These are phyloP conservation scores for Scytalidium lignicola DNA, from an alignment of 2,329 filamentous ascomycete species.

Conservation along the genomic window DNA sequence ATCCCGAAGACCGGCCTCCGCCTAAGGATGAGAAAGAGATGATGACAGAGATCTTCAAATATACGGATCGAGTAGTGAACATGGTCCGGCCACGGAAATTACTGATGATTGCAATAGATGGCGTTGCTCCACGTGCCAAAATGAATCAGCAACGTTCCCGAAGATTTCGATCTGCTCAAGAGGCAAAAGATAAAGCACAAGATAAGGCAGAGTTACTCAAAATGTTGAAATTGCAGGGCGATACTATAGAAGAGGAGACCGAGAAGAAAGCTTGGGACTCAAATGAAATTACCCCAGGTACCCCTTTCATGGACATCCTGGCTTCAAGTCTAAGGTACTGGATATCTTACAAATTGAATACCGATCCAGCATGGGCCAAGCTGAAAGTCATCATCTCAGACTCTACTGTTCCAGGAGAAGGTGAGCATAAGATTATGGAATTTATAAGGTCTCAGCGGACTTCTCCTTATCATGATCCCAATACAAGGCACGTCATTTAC, in stretches of 20 bases:
- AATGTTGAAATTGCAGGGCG: constrained; percentile 72
- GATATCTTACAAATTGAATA: constrained; percentile 97
- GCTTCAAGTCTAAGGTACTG: constrained; percentile 88
- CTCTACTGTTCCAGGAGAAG: constrained; percentile 94
- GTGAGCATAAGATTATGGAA: constrained; percentile 99
- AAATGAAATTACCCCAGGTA: constrained; percentile 86
- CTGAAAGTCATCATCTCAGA: constrained; percentile 98
- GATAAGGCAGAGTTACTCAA: constrained; percentile 87
- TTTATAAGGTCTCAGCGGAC: constrained; percentile 91
- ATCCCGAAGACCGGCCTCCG: constrained; percentile 87
- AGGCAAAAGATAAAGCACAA: constrained; percentile 88
- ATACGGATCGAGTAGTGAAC: constrained; percentile 97
- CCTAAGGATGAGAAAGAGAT: constrained; percentile 96
- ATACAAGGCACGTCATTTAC: constrained; percentile 97
- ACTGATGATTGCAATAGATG: constrained; percentile 97
- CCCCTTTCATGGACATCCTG: constrained; percentile 97
- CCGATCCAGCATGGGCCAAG: constrained; percentile 90
- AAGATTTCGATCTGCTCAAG: constrained; percentile 89
- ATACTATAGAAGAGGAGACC: constrained; percentile 55
- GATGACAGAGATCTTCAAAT: constrained; percentile 98
- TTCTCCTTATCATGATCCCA: constrained; percentile 87
- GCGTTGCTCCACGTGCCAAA: constrained; percentile 94
- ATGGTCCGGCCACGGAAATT: constrained; percentile 97
- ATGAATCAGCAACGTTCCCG: constrained; percentile 99
- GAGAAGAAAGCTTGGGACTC: constrained; percentile 90